Base-by-base conservation (phyloP, 1,284 basidiomycete species). In the Ustilago shanxiensis region DNA sequence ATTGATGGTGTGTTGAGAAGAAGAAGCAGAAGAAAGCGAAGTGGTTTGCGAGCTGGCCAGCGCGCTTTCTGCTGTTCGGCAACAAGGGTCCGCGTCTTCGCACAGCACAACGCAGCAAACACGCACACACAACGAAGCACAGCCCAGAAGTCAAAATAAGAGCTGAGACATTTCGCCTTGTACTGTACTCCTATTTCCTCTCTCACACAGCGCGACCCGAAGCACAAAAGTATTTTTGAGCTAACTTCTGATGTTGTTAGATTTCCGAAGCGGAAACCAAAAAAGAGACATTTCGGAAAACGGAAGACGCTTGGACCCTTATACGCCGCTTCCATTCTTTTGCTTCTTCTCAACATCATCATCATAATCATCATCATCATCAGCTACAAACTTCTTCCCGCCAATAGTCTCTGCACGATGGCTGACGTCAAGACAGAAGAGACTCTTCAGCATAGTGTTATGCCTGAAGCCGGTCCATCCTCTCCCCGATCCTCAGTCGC, bases 261-360 rank as follows among this genome's bases (percentile, higher is more conserved):
- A 33, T 35, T 35, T 33, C 31, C 11, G 31, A 6, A 33, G 11
- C 31, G 11, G n/a, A n/a, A n/a, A n/a, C n/a, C n/a, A n/a, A n/a
- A 18, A 3, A 5, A 16, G 18, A 0, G 20, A 4, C n/a, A 8
- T 22, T 24, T 55, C 58, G 65, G 65, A 54, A 61, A 3, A 52
- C 65, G 65, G 65, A 33, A 3, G 14, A 39, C 65, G 65, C 65
- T 57, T 35, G 53, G 65, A 35, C 65, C 65, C 29, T 60, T 53
- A 10, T 33, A 13, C 39, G 37, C 50, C 58, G 10, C 24, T 26
- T n/a, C 24, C 10, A n/a, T 53, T 37, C 22, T 9, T 45, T 33
- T 51, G 37, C 50, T 58, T 50, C 47, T 47, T 47, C 24, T n/a
- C n/a, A n/a, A n/a, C n/a, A n/a, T n/a, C n/a, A n/a, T 33, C 44